Conservation (phyloP, 2,329 filamentous ascomycete species). For the Talaromyces rugulosus region DNA sequence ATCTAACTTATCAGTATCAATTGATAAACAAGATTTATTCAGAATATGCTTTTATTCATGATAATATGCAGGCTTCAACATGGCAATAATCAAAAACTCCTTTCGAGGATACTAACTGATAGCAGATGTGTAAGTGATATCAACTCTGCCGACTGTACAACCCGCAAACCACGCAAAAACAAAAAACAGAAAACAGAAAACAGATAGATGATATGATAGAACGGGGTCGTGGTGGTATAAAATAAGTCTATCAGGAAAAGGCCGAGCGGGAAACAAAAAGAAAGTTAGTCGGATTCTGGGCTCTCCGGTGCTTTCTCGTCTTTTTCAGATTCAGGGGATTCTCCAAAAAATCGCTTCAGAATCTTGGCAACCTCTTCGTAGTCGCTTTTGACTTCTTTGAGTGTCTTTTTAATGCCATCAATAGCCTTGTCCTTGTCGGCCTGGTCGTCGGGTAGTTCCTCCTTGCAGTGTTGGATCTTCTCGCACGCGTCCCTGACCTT, state of each 20-base stretch:
- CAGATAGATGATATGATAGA: constrained; percentile 4
- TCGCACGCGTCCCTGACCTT: constrained; percentile 93
- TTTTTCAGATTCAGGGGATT: background rate
- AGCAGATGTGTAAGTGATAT: background rate
- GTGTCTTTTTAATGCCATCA: constrained; percentile 63
- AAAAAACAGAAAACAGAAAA: constrained; percentile 10
- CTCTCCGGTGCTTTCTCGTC: background rate
- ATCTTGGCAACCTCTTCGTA: constrained; percentile 68
- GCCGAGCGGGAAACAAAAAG: constrained; percentile 14
- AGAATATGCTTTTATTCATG: background rate
- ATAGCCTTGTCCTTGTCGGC: constrained; percentile 65
- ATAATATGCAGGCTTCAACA: background rate
- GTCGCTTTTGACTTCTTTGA: constrained; percentile 69
- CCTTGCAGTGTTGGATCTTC: constrained; percentile 88
- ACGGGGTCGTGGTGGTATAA: constrained; percentile 13
- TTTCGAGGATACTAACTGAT: background rate
- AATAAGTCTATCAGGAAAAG: constrained; percentile 21
- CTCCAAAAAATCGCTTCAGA: constrained; percentile 66
- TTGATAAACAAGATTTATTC: too few species aligned
- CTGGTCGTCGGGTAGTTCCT: constrained; percentile 61
- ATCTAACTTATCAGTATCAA: background rate
- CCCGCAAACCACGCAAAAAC: constrained; percentile 1
- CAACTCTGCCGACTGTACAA: background rate
- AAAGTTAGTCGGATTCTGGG: constrained; percentile 6
- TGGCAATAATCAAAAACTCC: background rate